Evolutionary conservation across 2,329 filamentous ascomycete species (phyloP), one percentile per base, ranked within the genome.

Genomic region (Ophiostoma australiae): DNA sequence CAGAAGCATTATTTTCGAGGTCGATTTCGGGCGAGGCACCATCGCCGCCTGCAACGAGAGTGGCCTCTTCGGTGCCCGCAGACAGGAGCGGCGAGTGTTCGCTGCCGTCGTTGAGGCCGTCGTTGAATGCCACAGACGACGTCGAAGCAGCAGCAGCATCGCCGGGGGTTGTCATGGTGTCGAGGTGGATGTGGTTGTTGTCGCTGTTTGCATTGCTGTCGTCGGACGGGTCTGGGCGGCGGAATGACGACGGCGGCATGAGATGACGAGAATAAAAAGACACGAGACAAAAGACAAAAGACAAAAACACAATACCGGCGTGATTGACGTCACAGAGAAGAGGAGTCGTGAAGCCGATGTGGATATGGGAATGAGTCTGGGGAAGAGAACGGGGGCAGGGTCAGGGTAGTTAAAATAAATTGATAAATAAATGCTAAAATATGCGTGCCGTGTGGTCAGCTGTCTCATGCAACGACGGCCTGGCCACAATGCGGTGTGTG

Each of bases 61-160:
- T 55, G 0, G n/a, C 61, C 15, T 35, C 33, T 10, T 67, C 44
- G n/a, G 39, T 58, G 27, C 66, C 67, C 33, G 55, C 20, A 1
- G 83, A 84, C 23, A 86, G 77, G 41, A 86, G 79, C 55, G 84
- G 84, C 23, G 84, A 85, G 48, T 80, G 78, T 74, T 86, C 84
- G 73, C 82, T 80, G 27, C 39, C 39, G 39, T 41, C 39, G 39
- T 41, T 41, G 39, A 13, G 39, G 23, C 80, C 72, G 35, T 67
- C 66, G 39, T 63, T 37, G 61, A 2, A 27, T 31, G 52, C 52
- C 52, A 20, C 52, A 20, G 23, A 11, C 23, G 52, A 5, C 17
- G 52, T 1, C 11, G 52, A 17, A 27, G 52, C 27, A 6, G 52
- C n/a, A 7, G 76, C 75, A 33, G 44, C 67, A n/a, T 71, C 72